Evolutionary conservation across 2,329 filamentous ascomycete species (phyloP), one percentile per base, ranked within the genome.

Genomic region (Monilinia polystroma): DNA sequence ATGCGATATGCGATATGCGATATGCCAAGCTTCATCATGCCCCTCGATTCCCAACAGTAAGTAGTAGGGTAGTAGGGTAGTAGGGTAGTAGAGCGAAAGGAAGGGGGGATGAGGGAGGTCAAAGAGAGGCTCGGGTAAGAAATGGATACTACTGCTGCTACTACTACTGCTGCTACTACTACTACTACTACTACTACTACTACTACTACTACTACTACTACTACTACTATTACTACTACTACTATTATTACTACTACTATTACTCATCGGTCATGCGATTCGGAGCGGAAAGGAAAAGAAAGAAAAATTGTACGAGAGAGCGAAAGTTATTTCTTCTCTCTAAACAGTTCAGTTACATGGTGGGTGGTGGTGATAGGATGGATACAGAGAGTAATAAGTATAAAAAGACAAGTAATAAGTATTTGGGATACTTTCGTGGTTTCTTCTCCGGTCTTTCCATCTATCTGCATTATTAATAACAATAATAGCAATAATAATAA

Each of bases 11-110:
- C 53, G 16, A 35, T 18, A 11, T 43, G n/a, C 55, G 12, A 35
- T 59, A 59, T 60, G 57, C 45, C 57, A 60, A 51, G 45, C 29
- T 51, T 26, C 8, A 60, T 60, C 45, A 8, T 51, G 58, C 58
- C 58, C 58, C 58, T 51, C 58, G 20, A 51, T 60, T 60, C 43
- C 7, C 57, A 12, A 12, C 20, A 51, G 58, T 23, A 49, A 53
- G n/a, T 8, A 18, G 18, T 29, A 32, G 12, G 4, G 38, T 20
- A 47, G n/a, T 7, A 18, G n/a, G 7, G 23, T 23, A 23, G 23
- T 23, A 23, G 23, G 4, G 38, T 20, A 47, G n/a, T 7, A 18
- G n/a, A 3, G 14, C 23, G 43, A 23, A 32, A n/a, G 23, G 52
- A 7, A 8, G 6, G 6, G 32, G 32, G 29, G 29, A 29, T 2